Evolutionary conservation across 2,329 filamentous ascomycete species (phyloP), one percentile per base, ranked within the genome.

Genomic region (Elsinoe ampelina): DNA sequence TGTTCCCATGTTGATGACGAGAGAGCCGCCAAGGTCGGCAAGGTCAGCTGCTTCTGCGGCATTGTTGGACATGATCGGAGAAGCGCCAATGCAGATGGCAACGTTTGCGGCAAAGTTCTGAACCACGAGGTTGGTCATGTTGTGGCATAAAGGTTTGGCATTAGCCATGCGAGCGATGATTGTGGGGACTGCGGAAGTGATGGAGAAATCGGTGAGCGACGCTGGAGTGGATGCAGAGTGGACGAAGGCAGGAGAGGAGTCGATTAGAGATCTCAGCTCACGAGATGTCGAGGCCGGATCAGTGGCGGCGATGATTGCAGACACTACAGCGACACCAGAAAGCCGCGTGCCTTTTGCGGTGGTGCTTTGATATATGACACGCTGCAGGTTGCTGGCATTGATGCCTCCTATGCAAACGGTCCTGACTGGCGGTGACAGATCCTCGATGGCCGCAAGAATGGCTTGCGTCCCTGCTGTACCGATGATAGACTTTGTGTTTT

Each of bases 41-140:
- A 97, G 79, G 66, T 96, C 91, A 6, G 73, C 69, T 0, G 90
- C 90, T 75, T 97, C 92, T 52, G 84, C 81, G 22, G 84, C 87
- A 65, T 91, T 87, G 69, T 88, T 91, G 6, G 90, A 85, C 92
- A 97, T 97, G 70, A 96, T 96, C 38, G 92, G 92, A 17, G 87
- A 93, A 11, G 87, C 87, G 35, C 92, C 92, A 54, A 95, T 79
- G 34, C 86, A 82, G 13, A 96, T 79, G 38, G 89, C 89, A 2
- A 96, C 85, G 66, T 95, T 96, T 54, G 93, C 92, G 13, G 91
- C 88, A 65, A 97, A 87, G 72, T 96, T 95, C 66, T 95, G 90
- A 19, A 96, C 92, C 0, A 97, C 92, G 54, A 91, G 78, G 69
- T 97, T 97, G 55, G 93, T 97, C 89, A 97, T 97, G 72, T 95